Base-by-base conservation (phyloP, 768 basidiomycete genomes). In the Astraeus odoratus region DNA sequence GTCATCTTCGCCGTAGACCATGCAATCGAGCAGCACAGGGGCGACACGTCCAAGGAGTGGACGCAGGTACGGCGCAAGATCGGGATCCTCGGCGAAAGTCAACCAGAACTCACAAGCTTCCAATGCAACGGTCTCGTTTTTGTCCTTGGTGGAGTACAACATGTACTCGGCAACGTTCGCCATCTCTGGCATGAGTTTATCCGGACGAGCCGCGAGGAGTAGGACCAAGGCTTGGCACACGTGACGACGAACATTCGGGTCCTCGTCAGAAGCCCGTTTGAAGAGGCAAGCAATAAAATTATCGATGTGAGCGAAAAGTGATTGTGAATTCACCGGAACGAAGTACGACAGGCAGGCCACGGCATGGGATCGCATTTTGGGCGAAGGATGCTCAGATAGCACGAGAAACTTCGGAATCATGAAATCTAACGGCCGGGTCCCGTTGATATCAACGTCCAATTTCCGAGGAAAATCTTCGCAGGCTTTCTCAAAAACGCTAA, bases 41-140 rank as follows among this genome's bases (percentile, higher is more conserved):
- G 88, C 91, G 31, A 99, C 90, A 55, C 89, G 88, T n/a, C 74
- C 81, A 8, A 99, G 74, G 48, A 93, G 76, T 2, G 94, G 94
- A 48, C 81, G 83, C 22, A 99, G 72, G 60, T 85, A 88, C 2
- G 81, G 78, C 8, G 82, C 81, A 19, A 98, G 74, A 40, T 92
- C 90, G 30, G 82, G 82, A 54, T 97, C 92, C 63, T 99, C 96
- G 13, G 96, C 94, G 59, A 99, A 98, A 1, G 94, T 96, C 49
- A 99, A 74, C 96, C 96, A 99, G 66, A 99, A 99, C 73, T 99
- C 96, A 75, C 94, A 96, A 19, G 96, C 96, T 69, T 99, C 96
- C 39, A 99, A 74, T 2, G 95, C 93, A 43, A 92, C 95, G 50
- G 84, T 86, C 67, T 97, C 94, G 63, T 97, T 92, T 68, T 88